phyloP scores from a whole-genome alignment of 495 filamentous ascomycete genomes.

The Xylaria longipes region DNA sequence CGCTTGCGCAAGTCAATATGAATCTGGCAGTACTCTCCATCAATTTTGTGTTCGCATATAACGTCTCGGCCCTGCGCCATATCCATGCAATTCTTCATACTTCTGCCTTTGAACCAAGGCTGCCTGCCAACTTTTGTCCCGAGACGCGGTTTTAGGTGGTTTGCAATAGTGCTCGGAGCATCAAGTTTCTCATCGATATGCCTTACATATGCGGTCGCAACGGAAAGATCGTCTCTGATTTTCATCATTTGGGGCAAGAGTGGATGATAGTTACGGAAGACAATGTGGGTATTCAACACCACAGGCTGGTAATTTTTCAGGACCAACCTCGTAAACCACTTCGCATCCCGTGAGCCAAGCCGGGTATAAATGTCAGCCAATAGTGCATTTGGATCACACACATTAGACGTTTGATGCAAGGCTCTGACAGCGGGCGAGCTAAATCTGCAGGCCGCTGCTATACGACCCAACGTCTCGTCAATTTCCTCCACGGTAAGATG shows the following conservation, averaged over 20 bases:
- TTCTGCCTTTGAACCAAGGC: conserved; percentile 73
- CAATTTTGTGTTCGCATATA: conserved; percentile 82
- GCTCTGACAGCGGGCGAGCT: conserved; percentile 69
- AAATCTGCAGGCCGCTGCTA: conserved; percentile 72
- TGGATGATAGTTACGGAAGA: conserved; percentile 60
- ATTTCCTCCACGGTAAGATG: conserved; percentile 74
- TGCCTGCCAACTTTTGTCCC: conserved; percentile 80
- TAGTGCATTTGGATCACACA: conserved; percentile 50
- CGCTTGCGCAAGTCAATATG: conserved; percentile 72
- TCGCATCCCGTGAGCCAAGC: conserved; percentile 73
- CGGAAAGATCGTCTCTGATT: conserved; percentile 63
- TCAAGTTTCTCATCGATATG: conserved; percentile 28
- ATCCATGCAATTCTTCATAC: conserved; percentile 75
- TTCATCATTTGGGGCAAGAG: conserved; percentile 67
- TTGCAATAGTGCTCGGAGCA: conserved; percentile 35
- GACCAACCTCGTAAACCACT: conserved; percentile 87
- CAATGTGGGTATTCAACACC: conserved; percentile 49
- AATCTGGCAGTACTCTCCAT: conserved; percentile 89
- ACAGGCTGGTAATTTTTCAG: conserved; percentile 77
- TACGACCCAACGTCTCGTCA: conserved; percentile 64
- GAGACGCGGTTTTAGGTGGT: conserved; percentile 61
- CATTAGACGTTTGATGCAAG: conserved; percentile 36
- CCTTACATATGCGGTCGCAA: conserved; percentile 42
- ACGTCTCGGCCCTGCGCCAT: conserved; percentile 65
- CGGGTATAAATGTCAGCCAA: conserved; percentile 64